A percentile compares a stretch with the other conserved stretches of the same genome.
phyloP scores from a whole-genome alignment of 495 filamentous ascomycete genomes.

The Lasiosphaeria hispida region DNA sequence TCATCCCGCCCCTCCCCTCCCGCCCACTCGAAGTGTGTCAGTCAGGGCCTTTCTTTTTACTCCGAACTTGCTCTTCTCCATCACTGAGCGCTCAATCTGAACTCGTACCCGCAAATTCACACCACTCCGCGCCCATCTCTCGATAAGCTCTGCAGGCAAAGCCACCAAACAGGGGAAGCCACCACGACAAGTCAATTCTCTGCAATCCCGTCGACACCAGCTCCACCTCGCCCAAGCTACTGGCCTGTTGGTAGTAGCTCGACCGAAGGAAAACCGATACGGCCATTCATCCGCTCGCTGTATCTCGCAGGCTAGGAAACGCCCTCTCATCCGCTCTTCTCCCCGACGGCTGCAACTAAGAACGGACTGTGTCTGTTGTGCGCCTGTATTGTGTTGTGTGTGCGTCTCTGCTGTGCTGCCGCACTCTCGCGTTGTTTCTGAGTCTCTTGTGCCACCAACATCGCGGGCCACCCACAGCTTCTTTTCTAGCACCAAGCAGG shows the following conservation, averaged over 20 bases:
- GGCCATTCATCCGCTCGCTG: too few relatives aligned
- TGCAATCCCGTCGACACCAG: too few relatives aligned
- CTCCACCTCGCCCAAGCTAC: too few relatives aligned
- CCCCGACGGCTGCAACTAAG: background rate
- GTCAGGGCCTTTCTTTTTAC: background rate
- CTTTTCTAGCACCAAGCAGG: constrained; percentile 14
- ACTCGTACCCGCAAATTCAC: background rate
- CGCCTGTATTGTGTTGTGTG: background rate
- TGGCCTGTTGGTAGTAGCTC: too few relatives aligned
- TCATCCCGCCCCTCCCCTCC: background rate
- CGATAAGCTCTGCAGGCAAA: too few relatives aligned
- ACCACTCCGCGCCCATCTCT: background rate
- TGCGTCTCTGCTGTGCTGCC: constrained; percentile 7
- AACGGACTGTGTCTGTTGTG: background rate
- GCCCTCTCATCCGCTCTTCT: background rate
- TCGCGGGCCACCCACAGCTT: constrained; percentile 16
- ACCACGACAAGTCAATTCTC: too few relatives aligned
- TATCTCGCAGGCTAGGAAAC: too few relatives aligned
- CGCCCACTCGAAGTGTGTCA: background rate
- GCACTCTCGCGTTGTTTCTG: background rate
- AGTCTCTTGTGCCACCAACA: background rate
- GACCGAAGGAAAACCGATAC: too few relatives aligned
- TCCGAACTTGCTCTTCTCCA: background rate
- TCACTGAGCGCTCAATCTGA: background rate
- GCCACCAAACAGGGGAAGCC: too few relatives aligned